Percentiles rank a stretch among this genome's conserved stretches.
These are phyloP conservation scores for Geosiphon pyriformis DNA, from an alignment of 192 early-diverging fungal genomes.

Conservation along the genomic window DNA sequence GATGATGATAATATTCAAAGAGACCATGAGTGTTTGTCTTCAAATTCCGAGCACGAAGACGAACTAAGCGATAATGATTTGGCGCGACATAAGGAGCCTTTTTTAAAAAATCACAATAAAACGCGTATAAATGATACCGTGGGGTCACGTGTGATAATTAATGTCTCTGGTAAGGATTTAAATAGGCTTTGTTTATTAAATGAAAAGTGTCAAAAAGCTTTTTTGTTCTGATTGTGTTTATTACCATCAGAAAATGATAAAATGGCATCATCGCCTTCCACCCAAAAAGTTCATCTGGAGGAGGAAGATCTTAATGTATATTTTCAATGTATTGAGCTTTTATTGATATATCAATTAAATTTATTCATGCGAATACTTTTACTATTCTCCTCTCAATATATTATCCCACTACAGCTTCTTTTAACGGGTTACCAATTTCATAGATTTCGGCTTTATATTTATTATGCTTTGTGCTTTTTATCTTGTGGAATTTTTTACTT, in stretches of 20 bases:
- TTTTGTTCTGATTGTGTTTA: background rate
- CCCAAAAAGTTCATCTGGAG: conserved; percentile 49
- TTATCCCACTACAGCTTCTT: conserved; percentile 29
- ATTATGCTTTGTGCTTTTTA: conserved; percentile 57
- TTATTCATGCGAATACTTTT: background rate
- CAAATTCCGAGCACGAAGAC: background rate
- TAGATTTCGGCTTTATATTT: conserved; percentile 45
- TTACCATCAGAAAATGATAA: background rate
- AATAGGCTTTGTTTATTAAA: background rate
- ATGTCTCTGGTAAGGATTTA: background rate
- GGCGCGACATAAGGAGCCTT: background rate
- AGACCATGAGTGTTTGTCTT: background rate
- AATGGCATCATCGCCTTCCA: background rate
- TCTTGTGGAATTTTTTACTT: conserved; percentile 70
- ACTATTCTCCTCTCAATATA: background rate
- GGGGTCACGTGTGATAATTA: background rate
- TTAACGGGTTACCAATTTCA: conserved; percentile 62
- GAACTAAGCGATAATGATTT: background rate
- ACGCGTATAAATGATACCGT: background rate
- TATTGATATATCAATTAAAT: background rate
- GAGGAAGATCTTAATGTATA: conserved; percentile 64
- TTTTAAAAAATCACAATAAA: background rate
- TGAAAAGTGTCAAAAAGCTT: background rate
- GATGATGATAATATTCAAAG: background rate
- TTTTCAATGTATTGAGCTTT: background rate